Conservation (phyloP, 805 yeast species). For the Grigorovia transvaalensis region DNA sequence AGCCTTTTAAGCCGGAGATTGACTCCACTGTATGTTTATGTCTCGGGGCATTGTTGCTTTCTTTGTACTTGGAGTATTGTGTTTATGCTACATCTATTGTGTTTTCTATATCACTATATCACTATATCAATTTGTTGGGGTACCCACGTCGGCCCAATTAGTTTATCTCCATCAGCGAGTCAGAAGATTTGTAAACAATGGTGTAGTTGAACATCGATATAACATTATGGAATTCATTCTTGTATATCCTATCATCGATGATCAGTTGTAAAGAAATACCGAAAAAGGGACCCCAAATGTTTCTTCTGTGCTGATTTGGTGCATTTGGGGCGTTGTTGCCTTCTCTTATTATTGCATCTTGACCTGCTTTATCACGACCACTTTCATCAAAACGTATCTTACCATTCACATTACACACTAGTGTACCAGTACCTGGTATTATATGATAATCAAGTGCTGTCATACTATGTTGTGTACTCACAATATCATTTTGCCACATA, state of each 20-base stretch:
- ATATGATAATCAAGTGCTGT: slow-evolving; percentile 58
- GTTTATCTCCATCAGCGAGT: slow-evolving; percentile 5
- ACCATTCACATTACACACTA: slow-evolving; percentile 40
- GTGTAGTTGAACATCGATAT: slow-evolving; percentile 58
- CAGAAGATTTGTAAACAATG: slow-evolving; percentile 43
- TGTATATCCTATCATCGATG: slow-evolving; percentile 38
- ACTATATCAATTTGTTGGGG: background rate
- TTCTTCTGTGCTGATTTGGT: slow-evolving; percentile 28
- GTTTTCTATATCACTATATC: background rate
- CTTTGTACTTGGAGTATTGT: no score
- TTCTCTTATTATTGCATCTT: slow-evolving; percentile 41
- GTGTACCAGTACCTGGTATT: slow-evolving; percentile 52
- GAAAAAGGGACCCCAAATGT: slow-evolving; percentile 60
- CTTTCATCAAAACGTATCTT: slow-evolving; percentile 71
- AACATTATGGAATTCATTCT: slow-evolving; percentile 26
- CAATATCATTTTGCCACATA: slow-evolving; percentile 26
- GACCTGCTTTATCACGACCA: slow-evolving; percentile 58
- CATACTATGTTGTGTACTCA: slow-evolving; percentile 47
- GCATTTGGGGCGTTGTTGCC: slow-evolving; percentile 6
- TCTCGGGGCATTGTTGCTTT: background rate
- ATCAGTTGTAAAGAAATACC: slow-evolving; percentile 55
- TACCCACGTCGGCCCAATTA: background rate
- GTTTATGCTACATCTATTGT: background rate
- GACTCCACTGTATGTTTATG: no score
- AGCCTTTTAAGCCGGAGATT: no score